Conservation (phyloP, 495 filamentous ascomycete genomes). For the Xylaria bambusicola region DNA sequence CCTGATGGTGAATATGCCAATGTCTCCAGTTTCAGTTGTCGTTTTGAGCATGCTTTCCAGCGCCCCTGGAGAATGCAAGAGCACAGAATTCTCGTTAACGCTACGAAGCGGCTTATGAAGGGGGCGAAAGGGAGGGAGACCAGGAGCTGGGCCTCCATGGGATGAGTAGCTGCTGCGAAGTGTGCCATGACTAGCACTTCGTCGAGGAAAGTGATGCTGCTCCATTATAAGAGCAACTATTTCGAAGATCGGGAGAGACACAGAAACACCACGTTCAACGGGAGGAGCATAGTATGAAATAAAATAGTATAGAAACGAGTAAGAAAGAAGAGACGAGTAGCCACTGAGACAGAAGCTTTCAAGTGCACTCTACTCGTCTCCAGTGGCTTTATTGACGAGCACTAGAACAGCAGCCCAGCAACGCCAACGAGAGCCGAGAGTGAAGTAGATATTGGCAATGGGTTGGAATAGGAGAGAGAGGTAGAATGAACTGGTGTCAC, state of each 20-base stretch:
- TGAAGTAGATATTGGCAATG: conserved; percentile 14
- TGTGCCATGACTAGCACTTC: conserved; percentile 47
- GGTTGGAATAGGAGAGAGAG: conserved; percentile 4
- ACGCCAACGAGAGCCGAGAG: conserved; percentile 14
- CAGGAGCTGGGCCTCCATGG: conserved; percentile 23
- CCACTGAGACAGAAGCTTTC: conserved; percentile 12
- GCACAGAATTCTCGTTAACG: conserved; percentile 37
- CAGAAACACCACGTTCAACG: conserved; percentile 3
- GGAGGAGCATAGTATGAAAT: conserved; percentile 30
- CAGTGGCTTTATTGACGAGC: conserved; percentile 9
- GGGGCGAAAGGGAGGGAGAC: conserved; percentile 26
- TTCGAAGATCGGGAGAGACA: conserved; percentile 3
- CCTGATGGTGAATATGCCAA: conserved; percentile 61
- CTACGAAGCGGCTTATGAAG: conserved; percentile 39
- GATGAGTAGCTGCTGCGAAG: conserved; percentile 38
- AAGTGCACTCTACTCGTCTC: background rate
- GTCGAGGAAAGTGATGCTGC: conserved; percentile 34
- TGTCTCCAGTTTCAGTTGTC: conserved; percentile 68
- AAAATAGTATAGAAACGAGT: conserved; percentile 27
- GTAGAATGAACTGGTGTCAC: background rate
- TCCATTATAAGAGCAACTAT: conserved; percentile 35
- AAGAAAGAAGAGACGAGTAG: conserved; percentile 20
- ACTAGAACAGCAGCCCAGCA: conserved; percentile 18
- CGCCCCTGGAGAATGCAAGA: conserved; percentile 46
- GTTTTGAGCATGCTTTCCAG: conserved; percentile 68